Conservation (phyloP, 257 asterid species). For the Ilex asprella region DNA sequence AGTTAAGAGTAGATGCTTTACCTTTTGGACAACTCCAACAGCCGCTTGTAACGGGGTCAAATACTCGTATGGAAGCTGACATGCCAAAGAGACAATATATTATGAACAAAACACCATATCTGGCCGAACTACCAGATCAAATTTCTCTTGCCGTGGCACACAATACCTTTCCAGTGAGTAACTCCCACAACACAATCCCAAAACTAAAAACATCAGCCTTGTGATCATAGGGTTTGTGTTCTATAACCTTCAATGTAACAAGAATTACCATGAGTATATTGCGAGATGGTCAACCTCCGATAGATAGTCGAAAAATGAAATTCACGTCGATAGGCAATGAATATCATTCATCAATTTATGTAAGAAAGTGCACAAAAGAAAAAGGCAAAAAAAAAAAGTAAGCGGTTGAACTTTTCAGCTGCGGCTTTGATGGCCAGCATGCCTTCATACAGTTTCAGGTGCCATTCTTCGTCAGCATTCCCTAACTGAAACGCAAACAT, state of each 20-base stretch:
- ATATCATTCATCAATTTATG: no score
- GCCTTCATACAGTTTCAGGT: no score
- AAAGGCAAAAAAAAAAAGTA: no score
- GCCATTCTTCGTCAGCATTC: no score
- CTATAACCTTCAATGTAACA: constrained; percentile 66
- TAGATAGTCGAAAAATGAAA: background rate
- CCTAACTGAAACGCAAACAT: no score
- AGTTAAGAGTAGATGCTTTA: constrained; percentile 20
- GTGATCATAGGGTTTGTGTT: constrained; percentile 90
- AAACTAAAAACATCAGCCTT: constrained; percentile 94
- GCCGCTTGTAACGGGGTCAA: constrained; percentile 97
- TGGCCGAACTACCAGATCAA: no score
- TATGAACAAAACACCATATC: background rate
- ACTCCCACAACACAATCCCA: constrained; percentile 90
- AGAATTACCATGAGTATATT: constrained; percentile 19
- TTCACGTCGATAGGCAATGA: no score
- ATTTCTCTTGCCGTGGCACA: background rate
- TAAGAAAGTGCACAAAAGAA: no score
- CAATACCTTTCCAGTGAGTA: constrained; percentile 86
- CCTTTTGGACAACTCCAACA: constrained; percentile 97
- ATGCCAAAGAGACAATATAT: constrained; percentile 7
- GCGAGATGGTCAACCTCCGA: no score
- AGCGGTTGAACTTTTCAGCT: no score
- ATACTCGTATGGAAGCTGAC: constrained; percentile 92
- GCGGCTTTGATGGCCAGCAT: no score